Percentiles rank a stretch among this genome's conserved stretches.
Conservation (phyloP, 768 basidiomycete genomes). For the Pholiota microspora region DNA sequence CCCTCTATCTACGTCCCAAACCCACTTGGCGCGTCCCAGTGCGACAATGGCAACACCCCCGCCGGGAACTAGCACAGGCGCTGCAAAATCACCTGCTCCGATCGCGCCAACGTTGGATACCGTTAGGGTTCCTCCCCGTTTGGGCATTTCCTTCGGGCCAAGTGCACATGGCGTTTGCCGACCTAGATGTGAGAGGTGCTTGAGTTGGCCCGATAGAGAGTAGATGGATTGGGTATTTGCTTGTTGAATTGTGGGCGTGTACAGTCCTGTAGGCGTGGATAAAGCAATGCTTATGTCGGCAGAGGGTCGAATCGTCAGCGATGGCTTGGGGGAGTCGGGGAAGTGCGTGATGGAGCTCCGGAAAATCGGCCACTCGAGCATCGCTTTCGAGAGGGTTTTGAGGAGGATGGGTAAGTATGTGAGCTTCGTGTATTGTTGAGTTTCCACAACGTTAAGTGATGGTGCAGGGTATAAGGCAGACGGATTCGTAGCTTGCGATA, state of each 20-base stretch:
- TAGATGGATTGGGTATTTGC: conserved; percentile 59
- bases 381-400: conserved; percentile 76
- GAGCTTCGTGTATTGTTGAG: conserved; percentile 59
- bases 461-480: conserved; percentile 38
- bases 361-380: conserved; percentile 85
- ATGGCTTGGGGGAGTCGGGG: conserved; percentile 46
- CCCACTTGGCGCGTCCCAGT: conserved; percentile 76
- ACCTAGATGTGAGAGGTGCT: conserved; percentile 61
- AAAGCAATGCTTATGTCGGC: conserved; percentile 78
- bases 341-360: conserved; percentile 65
- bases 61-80: conserved; percentile 76
- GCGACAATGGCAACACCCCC: conserved; percentile 87
- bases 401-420: conserved; percentile 84
- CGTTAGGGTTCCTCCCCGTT: conserved; percentile 73
- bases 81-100: conserved; percentile 68
- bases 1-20: conserved; percentile 59
- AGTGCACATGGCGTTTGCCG: conserved; percentile 66
- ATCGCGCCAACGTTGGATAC: conserved; percentile 82
- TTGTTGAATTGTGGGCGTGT: conserved; percentile 67
- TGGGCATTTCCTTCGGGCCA: conserved; percentile 67
- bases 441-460: conserved; percentile 42
- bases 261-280: conserved; percentile 79
- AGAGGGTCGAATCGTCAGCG: conserved; percentile 67
- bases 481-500: conserved; percentile 33
- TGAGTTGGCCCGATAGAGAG: conserved; percentile 57